Base-by-base conservation (phyloP, 108 stramenopile genomes). In the Fistulifera solaris region DNA sequence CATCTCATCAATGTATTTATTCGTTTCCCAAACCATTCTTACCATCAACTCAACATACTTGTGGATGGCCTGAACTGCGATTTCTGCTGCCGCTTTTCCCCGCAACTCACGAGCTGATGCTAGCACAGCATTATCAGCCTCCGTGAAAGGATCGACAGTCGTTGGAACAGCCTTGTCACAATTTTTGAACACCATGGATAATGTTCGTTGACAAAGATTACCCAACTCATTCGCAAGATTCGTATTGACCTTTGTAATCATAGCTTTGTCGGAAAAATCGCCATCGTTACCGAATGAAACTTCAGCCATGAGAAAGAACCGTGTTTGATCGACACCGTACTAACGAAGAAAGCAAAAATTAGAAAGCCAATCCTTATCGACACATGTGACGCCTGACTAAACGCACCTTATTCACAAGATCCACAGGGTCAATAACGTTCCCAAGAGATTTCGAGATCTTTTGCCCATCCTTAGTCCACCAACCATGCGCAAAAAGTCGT, bases 401-500 rank as follows among this genome's bases (percentile, higher is more conserved):
- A 61, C 72, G 22, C 66, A 75, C 70, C 65, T 72, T 70, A n/a
- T 85, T 76, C 12, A 96, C 73, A 40, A 99, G 56, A 3, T 88
- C 85, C 12, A 89, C 66, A n/a, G 96, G 98, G 55, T 94, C 89
- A 56, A 99, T 89, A 15, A 92, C 93, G 59, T 96, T 96, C 1
- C 95, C 95, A 10, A 93, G 52, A 0, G 87, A 89, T 64, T 98
- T 98, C 46, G 85, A 87, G 40, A 99, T 96, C 63, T 97, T 97
- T 70, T 91, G 82, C 16, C 94, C 94, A 46, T 97, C 93, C 62
- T 91, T 94, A 22, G 95, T 94, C 96, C 96, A 97, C 95, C 96
- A 97, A 22, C 95, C 98, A 58, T 99, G 98, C 23, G 94, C 95
- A 78, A 94, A 94, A 15, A 99, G 52, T n/a, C 77, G 61, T 57